Evolutionary conservation across 352 stramenopile genomes (phyloP), one percentile per base, ranked within the genome.

Genomic region (Phytophthora rubi): DNA sequence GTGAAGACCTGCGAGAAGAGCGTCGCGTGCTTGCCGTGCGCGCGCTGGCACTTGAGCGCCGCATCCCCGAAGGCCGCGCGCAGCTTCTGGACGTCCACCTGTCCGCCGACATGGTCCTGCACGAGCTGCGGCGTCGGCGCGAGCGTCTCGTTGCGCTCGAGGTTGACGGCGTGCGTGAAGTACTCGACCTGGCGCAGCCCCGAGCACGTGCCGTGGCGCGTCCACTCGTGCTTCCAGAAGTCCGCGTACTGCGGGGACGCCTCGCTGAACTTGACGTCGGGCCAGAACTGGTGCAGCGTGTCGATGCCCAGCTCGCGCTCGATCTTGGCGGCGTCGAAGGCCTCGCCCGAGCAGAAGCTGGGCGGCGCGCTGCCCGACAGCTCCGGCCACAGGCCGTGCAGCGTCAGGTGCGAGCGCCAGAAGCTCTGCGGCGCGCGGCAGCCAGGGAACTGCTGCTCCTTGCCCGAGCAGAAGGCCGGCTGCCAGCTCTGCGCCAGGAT

Each of bases 171-270:
- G 26, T 80, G 51, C 32, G 71, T 68, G 76, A 98, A 98, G 78
- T 97, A 98, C 35, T 81, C 77, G 39, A 89, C 65, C 74, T 98
- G 88, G 21, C 72, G 62, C 6, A 98, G 79, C 0, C 91, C 91
- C 10, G 90, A 96, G 80, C 95, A 98, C 51, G 95, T 98, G 32
- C 95, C 95, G 69, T 98, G 95, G 54, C 96, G 94, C 21, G 72
- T 90, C 95, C 95, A 98, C 73, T 98, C 95, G 73, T 98, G 95
- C 61, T 88, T 81, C 94, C 94, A 98, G 65, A 98, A 98, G 39
- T 91, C 80, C 23, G 73, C 76, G 79, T 91, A 96, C 72, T 82
- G 56, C 1, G 75, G 72, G 13, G 81, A 87, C 10, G 58, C 49
- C 44, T 79, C 71, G 54, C 48, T 62, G 70, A 79, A 80, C 72